Evolutionary conservation across 2,329 filamentous ascomycete genomes (phyloP).

Genomic region (Cladobotryum mycophilum): DNA sequence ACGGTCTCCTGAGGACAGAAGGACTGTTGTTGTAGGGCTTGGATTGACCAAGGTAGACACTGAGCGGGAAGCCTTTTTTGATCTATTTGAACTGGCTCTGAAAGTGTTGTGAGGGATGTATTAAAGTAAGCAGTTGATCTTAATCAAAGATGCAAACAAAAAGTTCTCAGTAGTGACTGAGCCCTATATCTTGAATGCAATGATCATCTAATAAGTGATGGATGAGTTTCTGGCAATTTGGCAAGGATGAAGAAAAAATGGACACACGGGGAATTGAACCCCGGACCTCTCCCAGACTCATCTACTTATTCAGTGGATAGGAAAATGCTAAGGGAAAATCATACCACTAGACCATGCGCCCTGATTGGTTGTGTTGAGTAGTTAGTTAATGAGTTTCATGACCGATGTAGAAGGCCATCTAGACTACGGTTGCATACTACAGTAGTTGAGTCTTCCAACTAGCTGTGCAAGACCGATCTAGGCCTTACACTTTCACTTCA

Average conservation of each 20-base stretch:
- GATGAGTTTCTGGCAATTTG: neutral
- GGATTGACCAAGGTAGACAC: slow-evolving; percentile 47
- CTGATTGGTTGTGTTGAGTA: neutral
- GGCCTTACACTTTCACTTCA: no score
- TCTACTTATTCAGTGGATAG: neutral
- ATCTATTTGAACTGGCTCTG: slow-evolving; percentile 57
- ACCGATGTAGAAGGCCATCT: no score
- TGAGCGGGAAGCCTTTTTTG: slow-evolving; percentile 54
- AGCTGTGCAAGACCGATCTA: no score
- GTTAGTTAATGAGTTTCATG: no score
- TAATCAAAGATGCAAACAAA: neutral
- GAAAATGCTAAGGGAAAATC: neutral
- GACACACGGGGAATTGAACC: neutral
- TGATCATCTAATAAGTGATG: no score
- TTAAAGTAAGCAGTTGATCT: neutral
- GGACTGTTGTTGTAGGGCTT: slow-evolving; percentile 56
- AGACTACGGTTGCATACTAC: no score
- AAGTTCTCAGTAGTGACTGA: neutral
- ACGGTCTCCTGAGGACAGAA: slow-evolving; percentile 57
- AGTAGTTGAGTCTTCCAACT: no score
- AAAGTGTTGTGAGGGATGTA: slow-evolving; percentile 40
- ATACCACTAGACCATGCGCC: neutral
- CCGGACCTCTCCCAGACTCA: neutral
- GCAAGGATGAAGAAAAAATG: neutral
- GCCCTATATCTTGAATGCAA: neutral